Base-by-base conservation (phyloP, 805 yeast species). In the Candida verbasci region DNA sequence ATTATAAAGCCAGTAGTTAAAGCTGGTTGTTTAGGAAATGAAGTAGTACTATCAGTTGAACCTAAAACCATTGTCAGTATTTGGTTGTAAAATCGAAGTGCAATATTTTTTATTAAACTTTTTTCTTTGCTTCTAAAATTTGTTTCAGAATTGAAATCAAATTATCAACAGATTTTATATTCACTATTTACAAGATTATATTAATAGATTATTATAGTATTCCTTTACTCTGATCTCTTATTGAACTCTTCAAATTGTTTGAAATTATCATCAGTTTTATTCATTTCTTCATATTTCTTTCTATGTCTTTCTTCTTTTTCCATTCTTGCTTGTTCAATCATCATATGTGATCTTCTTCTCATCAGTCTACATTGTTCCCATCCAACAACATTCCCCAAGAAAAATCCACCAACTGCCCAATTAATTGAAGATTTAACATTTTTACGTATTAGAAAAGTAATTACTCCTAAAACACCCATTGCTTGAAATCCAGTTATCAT, bases 301-400 rank as follows among this genome's bases (percentile, higher is more conserved):
- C 41, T 45, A 39, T 56, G 55, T 43, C 58, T 64, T 33, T 61
- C 67, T 38, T 45, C 53, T 35, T 57, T 68, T 39, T 47, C 66
- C 40, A 74, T 74, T 48, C 78, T 80, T 0, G 95, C 95, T 50
- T 74, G 59, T 40, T 76, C 79, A 32, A 89, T 82, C 39, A 80
- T 78, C 42, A 74, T 73, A 53, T 78, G 71, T 37, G 84, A 78
- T 44, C 76, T 74, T 50, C 81, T 70, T 55, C 95, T 70, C 31
- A 77, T 70, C 33, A 78, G 68, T 40, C 95, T 70, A 57, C 97
- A 89, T 59, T 87, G 95, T 55, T 89, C 96, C 96, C 96, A 89
- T 1, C 95, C 86, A 18, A 85, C 79, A 0, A 85, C 70, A 30
- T 86, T 78, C 1, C 96, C 96, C 15, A 87, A 55, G 38, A 85